Base-by-base conservation (phyloP, 371 early-diverging fungal species). In the Apophysomyces ossiformis region DNA sequence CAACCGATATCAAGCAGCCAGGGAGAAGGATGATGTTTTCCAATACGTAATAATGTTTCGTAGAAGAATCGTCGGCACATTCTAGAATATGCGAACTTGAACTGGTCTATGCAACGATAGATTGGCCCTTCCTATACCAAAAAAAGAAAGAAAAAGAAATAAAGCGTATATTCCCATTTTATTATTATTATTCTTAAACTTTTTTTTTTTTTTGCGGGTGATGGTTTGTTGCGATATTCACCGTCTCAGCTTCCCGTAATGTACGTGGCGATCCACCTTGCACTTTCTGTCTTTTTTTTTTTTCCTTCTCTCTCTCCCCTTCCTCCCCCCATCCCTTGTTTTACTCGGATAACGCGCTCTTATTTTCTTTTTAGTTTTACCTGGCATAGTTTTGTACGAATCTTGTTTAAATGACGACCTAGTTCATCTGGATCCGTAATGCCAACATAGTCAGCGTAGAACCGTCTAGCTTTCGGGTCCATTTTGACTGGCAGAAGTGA, bases 1-100 rank as follows among this genome's bases (percentile, higher is more conserved):
- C 79, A 82, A 16, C 83, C 83, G 61, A 82, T 69, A 35, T 82
- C 83, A 13, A 82, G 45, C 35, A 82, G 68, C 44, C 66, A 54
- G 37, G 79, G 77, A 6, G 46, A 47, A 43, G 65, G 46, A 11
- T 50, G 38, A 56, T 63, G 54, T 46, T 73, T 68, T 15, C 63
- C 75, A 35, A 68, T 21, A 26, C 69, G 67, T 45, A 82, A 41
- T 2, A 81, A 44, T 9, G 56, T 36, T 8, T 50, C 50, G 54
- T 82, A 82, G 59, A 73, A 82, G 61, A 82, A 82, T 26, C 82
- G 69, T 50, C 57, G 58, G 9, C 70, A 60, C 9, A 82, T 61
- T 35, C 82, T 65, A 44, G 79, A 68, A 43, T 58, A 69, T 8
- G 74, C 70, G 69, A 82, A 82, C 38, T 77, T 73, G 58, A 64